Conservation (phyloP, 176 grass and related monocot genomes). For the Oryza meyeriana region DNA sequence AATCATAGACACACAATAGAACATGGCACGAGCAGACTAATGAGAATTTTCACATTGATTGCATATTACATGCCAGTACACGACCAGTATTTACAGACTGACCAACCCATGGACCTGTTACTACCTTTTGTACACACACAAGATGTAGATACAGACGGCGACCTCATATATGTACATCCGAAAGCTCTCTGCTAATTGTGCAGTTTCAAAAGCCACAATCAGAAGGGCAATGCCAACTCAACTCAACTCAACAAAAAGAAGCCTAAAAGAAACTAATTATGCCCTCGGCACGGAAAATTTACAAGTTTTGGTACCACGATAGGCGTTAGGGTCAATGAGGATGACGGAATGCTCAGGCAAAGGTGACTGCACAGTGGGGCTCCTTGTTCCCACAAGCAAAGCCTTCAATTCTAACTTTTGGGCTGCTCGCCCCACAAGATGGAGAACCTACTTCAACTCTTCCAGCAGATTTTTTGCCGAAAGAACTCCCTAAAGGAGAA, state of each 20-base stretch:
- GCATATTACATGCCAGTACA: constrained; percentile 31
- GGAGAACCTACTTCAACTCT: constrained; percentile 68
- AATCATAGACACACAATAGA: not conserved
- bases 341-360: constrained; percentile 54
- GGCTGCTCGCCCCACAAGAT: constrained; percentile 61
- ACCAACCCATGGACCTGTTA: constrained; percentile 24
- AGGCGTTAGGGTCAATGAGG: constrained; percentile 35
- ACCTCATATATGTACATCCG: constrained; percentile 70
- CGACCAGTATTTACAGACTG: constrained; percentile 40
- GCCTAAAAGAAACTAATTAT: constrained; percentile 41
- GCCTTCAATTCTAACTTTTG: constrained; percentile 88
- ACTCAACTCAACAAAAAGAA: not conserved
- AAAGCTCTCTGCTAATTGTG: constrained; percentile 42
- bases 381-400: constrained; percentile 73
- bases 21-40: not conserved
- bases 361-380: constrained; percentile 50
- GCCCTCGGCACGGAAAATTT: constrained; percentile 32
- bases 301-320: constrained; percentile 30
- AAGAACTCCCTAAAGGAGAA: constrained; percentile 61
- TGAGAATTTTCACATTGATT: constrained; percentile 20
- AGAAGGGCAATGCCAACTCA: constrained; percentile 3
- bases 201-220: constrained; percentile 61
- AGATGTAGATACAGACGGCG: constrained; percentile 35
- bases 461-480: constrained; percentile 42
- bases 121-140: constrained; percentile 46